Percentiles rank a stretch among this genome's conserved stretches.
These are phyloP conservation scores for Nicotiana attenuata DNA, from an alignment of 257 asterid species.

Conservation along the genomic window DNA sequence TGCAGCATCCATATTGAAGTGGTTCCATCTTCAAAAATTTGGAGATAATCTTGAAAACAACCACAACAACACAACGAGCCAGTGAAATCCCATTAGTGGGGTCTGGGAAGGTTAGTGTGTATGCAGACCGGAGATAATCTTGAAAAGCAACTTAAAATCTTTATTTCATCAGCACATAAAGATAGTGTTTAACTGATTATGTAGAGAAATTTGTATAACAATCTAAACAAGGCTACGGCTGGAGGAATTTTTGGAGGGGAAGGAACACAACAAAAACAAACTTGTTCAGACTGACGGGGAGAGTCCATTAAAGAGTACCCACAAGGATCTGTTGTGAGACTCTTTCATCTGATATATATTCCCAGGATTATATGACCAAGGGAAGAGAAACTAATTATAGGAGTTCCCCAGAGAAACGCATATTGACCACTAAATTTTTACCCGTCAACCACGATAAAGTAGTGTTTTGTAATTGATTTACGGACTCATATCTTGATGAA, in stretches of 20 bases:
- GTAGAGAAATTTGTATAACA: background rate
- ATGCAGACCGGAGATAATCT: background rate
- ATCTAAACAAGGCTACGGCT: background rate
- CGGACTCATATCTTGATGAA: background rate
- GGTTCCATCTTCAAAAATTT: background rate
- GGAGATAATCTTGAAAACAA: background rate
- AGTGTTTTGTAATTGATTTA: background rate
- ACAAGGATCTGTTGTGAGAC: background rate
- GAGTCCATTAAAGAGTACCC: background rate
- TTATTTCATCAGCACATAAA: background rate
- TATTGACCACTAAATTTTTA: background rate
- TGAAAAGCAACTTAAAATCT: background rate
- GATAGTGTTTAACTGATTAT: background rate
- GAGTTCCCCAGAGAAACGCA: background rate
- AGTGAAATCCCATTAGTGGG: no score
- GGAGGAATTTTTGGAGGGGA: background rate
- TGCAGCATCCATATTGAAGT: background rate
- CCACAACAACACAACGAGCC: no score
- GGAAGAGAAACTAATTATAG: background rate
- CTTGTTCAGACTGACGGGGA: background rate
- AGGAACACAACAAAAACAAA: background rate
- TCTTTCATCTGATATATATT: conserved; percentile 5
- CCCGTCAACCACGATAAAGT: background rate
- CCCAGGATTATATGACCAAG: background rate
- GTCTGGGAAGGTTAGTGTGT: no score